Base-by-base conservation (phyloP, 176 grass and related monocot genomes). In the Pontederia crassipes region DNA sequence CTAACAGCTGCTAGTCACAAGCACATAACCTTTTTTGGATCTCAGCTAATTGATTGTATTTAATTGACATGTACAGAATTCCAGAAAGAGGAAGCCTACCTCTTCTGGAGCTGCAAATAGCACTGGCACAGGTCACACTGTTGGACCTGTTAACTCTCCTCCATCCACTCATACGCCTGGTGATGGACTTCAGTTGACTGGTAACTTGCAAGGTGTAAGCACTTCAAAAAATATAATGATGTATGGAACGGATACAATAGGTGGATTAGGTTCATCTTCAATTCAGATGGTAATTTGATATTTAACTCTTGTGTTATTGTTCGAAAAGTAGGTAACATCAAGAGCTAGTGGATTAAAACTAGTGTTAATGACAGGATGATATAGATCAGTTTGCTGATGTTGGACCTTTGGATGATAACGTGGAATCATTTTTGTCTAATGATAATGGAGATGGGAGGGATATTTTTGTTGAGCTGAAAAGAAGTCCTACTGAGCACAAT, bases 41-140 rank as follows among this genome's bases (percentile, higher is more conserved):
- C 60, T 8, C 57, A 24, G n/a, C 4, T 35, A 47, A 48, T 45
- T 20, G 54, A 46, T 72, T 64, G 20, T 24, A 24, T 24, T 24
- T 24, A 24, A 24, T 24, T 71, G 64, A 83, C 70, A 24, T 72
- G 62, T 17, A 54, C 71, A 92, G 84, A 92, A 83, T 71, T 72
- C 66, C 57, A 92, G 93, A 79, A 98, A 98, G 56, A 77, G 88
- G 68, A 98, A 98, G 62, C 73, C 93, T 58, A 92, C 88, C 57
- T 86, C 87, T 67, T 98, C 93, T 46, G 93, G 93, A 47, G 68
- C 93, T 67, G 93, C 88, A 67, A 98, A 98, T 75, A 98, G 88
- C 63, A 92, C 87, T 50, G 88, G 93, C 52, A 98, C 93, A 58
- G 93, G 93, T 73, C 92, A 92, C 73, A 84, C 88, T 24, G 74